phyloP scores from a whole-genome alignment of 108 stramenopile genomes.

The Cyclotella atomus region DNA sequence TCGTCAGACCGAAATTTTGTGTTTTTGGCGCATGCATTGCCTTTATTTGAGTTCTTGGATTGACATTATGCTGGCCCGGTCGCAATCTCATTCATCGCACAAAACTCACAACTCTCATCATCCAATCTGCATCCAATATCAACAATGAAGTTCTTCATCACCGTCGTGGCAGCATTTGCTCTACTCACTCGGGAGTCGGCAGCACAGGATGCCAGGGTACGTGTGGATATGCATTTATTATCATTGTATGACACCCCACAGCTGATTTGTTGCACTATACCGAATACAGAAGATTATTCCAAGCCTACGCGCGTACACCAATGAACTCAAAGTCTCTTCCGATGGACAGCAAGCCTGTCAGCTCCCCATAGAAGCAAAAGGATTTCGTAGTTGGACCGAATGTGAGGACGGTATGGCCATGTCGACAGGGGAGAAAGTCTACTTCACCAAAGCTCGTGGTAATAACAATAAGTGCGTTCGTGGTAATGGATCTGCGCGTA shows the following conservation, averaged over 20 bases:
- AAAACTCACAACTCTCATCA: not conserved
- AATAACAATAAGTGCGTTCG: not conserved
- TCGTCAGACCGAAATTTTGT: too few relatives aligned
- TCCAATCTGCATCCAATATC: not conserved
- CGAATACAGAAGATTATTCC: not conserved
- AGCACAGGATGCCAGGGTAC: not conserved
- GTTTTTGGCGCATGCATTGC: too few relatives aligned
- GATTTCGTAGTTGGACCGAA: not conserved
- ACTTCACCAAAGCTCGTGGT: not conserved
- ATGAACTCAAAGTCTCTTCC: not conserved
- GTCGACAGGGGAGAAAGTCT: not conserved
- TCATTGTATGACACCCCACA: not conserved
- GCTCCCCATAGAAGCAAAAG: not conserved
- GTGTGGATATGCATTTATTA: not conserved
- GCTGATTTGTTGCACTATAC: not conserved
- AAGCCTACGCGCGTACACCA: not conserved
- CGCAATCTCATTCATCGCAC: too few relatives aligned
- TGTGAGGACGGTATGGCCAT: not conserved
- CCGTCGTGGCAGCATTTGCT: not conserved
- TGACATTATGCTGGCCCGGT: too few relatives aligned
- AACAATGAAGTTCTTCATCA: not conserved
- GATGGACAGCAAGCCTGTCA: not conserved
- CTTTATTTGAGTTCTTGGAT: too few relatives aligned
- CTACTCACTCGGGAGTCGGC: not conserved
- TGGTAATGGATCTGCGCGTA: not conserved